A percentile compares a stretch with the other conserved stretches of the same genome.
phyloP scores from a whole-genome alignment of 345 rosid species.

The Cardiospermum halicacabum region DNA sequence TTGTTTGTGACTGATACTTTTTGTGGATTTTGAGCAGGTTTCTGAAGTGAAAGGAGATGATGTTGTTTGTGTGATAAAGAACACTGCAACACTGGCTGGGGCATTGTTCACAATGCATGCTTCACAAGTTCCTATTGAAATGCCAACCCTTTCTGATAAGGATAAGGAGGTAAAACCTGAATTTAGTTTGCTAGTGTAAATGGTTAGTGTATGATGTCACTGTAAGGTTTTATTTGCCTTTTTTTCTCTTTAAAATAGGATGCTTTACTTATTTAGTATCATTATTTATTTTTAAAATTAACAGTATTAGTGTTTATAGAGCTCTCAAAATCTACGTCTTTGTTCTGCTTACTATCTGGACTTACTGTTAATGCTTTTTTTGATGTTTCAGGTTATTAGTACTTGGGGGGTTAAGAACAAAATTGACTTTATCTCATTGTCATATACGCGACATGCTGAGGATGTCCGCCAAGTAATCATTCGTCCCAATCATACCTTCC shows the following conservation, averaged over 20 bases:
- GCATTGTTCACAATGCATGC: slow-evolving; percentile 79
- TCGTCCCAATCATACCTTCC: neutral
- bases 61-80: slow-evolving; percentile 82
- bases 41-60: slow-evolving; percentile 75
- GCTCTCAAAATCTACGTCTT: neutral
- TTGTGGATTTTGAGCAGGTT: slow-evolving; percentile 46
- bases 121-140: slow-evolving; percentile 79
- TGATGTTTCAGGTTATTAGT: slow-evolving; percentile 58
- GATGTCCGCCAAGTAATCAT: slow-evolving; percentile 80
- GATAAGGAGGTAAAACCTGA: slow-evolving; percentile 71
- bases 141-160: slow-evolving; percentile 84
- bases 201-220: neutral
- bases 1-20: slow-evolving; percentile 5
- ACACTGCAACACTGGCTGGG: slow-evolving; percentile 84
- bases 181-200: neutral
- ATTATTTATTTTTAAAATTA: too few species aligned
- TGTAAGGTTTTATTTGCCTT: neutral
- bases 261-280: neutral
- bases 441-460: slow-evolving; percentile 91
- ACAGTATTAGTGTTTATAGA: neutral
- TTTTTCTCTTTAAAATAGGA: neutral
- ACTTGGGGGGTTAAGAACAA: slow-evolving; percentile 93
- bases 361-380: slow-evolving; percentile 9
- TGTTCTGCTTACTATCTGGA: neutral
- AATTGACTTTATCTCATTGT: slow-evolving; percentile 91